phyloP scores from a whole-genome alignment of 2,329 filamentous ascomycete genomes.

The Xylaria digitata region DNA sequence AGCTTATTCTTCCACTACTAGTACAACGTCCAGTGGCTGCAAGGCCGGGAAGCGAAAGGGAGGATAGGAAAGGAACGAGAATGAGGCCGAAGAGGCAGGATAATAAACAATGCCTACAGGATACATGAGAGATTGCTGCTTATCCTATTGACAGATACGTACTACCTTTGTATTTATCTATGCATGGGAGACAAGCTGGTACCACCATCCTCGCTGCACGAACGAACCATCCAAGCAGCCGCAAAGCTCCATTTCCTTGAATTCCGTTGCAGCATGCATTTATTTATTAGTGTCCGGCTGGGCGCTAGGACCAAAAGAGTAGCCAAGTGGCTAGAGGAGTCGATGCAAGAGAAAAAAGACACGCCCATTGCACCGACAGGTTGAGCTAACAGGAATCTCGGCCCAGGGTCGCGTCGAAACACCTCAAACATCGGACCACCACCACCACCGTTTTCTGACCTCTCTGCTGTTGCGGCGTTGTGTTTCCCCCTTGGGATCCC shows the following conservation, averaged over 20 bases:
- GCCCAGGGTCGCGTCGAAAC: conserved; percentile 53
- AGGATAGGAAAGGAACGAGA: conserved; percentile 35
- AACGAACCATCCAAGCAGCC: conserved; percentile 48
- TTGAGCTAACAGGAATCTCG: conserved; percentile 52
- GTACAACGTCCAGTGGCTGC: conserved; percentile 30
- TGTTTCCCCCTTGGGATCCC: conserved; percentile 40
- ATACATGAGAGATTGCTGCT: conserved; percentile 18
- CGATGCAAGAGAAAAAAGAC: conserved; percentile 47
- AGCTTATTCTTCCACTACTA: conserved; percentile 30
- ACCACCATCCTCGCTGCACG: conserved; percentile 41
- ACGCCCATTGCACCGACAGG: conserved; percentile 48
- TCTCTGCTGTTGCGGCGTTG: conserved; percentile 39
- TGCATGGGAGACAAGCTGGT: conserved; percentile 33
- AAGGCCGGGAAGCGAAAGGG: conserved; percentile 38
- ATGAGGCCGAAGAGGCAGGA: conserved; percentile 36
- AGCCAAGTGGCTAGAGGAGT: conserved; percentile 41
- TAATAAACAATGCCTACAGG: conserved; percentile 25
- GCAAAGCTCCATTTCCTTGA: conserved; percentile 47
- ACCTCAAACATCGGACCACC: conserved; percentile 51
- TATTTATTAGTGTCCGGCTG: conserved; percentile 38
- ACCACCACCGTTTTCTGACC: conserved; percentile 40
- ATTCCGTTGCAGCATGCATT: conserved; percentile 44
- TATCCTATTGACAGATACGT: conserved; percentile 7
- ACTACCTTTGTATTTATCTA: conserved; percentile 31
- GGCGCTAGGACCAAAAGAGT: conserved; percentile 49